These are phyloP conservation scores for Xanthoparmelia taractica DNA, from an alignment of 495 filamentous ascomycete species.

Conservation along the genomic window DNA sequence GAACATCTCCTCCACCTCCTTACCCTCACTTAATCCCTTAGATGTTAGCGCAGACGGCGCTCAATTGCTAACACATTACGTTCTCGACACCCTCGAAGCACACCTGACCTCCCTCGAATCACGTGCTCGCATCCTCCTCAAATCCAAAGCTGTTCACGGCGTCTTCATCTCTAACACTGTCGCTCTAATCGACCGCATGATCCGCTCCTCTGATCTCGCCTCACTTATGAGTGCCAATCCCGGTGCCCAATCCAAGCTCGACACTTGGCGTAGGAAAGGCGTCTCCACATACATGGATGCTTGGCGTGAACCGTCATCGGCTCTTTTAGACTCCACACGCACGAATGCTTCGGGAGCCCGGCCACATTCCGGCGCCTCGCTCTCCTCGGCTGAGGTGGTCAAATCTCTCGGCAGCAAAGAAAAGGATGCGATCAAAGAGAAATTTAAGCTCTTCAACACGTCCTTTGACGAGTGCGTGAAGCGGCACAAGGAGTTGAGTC, in stretches of 20 bases:
- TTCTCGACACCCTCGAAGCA: constrained; percentile 73
- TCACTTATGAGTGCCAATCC: constrained; percentile 60
- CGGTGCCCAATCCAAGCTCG: constrained; percentile 52
- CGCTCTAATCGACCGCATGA: constrained; percentile 74
- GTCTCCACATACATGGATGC: constrained; percentile 74
- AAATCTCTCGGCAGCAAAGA: constrained; percentile 79
- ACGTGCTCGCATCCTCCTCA: constrained; percentile 64
- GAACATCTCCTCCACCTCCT: constrained; percentile 51
- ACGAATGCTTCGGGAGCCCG: constrained; percentile 68
- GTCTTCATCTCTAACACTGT: constrained; percentile 91
- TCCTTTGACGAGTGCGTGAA: constrained; percentile 81
- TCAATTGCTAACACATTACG: constrained; percentile 82
- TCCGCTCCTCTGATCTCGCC: constrained; percentile 70
- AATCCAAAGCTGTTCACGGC: constrained; percentile 69
- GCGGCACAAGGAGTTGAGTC: constrained; percentile 68
- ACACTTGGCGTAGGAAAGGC: constrained; percentile 79
- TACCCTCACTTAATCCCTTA: constrained; percentile 64
- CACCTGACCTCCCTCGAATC: constrained; percentile 70
- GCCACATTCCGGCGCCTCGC: constrained; percentile 52
- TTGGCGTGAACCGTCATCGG: constrained; percentile 78
- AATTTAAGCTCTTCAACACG: constrained; percentile 85
- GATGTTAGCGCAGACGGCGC: constrained; percentile 86
- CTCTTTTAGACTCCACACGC: constrained; percentile 86
- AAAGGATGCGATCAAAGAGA: constrained; percentile 91
- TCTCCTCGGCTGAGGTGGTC: constrained; percentile 72